Conservation (phyloP, 2,329 filamentous ascomycete species). For the Fusarium sp. region DNA sequence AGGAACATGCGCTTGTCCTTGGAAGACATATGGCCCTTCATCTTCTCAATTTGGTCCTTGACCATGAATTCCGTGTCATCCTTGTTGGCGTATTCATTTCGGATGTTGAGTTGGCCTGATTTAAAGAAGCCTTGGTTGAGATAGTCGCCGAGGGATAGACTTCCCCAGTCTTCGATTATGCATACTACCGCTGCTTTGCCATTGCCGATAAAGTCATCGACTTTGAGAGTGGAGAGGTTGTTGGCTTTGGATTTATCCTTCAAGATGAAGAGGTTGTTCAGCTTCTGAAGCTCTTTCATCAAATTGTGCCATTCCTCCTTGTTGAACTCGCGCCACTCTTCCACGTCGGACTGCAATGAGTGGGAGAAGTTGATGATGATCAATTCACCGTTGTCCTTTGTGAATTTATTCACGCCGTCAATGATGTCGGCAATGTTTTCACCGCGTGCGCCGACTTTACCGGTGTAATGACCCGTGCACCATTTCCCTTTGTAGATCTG, state of each 20-base stretch:
- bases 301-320: conserved; percentile 16
- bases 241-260: conserved; percentile 18
- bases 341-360: background rate
- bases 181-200: conserved; percentile 2
- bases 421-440: conserved; percentile 4
- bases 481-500: conserved; percentile 5
- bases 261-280: background rate
- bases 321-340: conserved; percentile 18
- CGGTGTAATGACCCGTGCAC: conserved; percentile 6
- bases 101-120: background rate
- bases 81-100: conserved; percentile 23
- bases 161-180: conserved; percentile 13
- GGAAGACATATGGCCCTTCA: conserved; percentile 15
- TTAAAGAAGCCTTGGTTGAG: conserved; percentile 16
- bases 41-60: conserved; percentile 7
- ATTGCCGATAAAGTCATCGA: background rate
- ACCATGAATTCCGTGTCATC: conserved; percentile 5
- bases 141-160: background rate
- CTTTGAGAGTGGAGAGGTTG: background rate
- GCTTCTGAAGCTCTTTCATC: conserved; percentile 12
- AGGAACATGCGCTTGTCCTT: conserved; percentile 12
- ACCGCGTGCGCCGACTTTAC: conserved; percentile 6
- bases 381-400: background rate
- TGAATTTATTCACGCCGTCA: conserved; percentile 1
- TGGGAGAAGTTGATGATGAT: conserved; percentile 18